Evolutionary conservation across 2,329 filamentous ascomycete genomes (phyloP).

Genomic region (Diaporthe caulivora): DNA sequence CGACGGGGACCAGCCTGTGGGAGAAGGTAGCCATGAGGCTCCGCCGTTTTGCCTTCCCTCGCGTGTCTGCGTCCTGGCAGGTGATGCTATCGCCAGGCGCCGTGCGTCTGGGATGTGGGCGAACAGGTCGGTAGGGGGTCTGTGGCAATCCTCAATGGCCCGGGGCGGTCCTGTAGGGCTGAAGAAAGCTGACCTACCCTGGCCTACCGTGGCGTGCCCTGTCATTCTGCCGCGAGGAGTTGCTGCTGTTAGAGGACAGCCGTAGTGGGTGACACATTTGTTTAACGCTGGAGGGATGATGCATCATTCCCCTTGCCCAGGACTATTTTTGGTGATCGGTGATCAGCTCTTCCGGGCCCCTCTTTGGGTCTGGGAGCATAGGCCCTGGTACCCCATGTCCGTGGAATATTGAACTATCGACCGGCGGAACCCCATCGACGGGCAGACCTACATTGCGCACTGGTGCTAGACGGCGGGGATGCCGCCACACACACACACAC

Average conservation of each 20-base stretch:
- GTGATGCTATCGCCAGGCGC: conserved; percentile 21
- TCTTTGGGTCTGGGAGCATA: conserved; percentile 20
- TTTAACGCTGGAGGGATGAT: conserved; percentile 15
- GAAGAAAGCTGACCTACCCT: conserved; percentile 14
- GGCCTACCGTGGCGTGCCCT: not conserved
- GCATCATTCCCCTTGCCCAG: conserved; percentile 18
- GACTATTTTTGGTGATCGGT: conserved; percentile 29
- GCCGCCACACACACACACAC: conserved; percentile 9
- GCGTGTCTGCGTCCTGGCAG: not conserved
- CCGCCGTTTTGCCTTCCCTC: not conserved
- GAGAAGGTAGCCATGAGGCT: not conserved
- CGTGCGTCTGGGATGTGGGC: not conserved
- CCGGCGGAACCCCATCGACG: conserved; percentile 35
- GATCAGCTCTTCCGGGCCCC: conserved; percentile 31
- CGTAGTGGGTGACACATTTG: conserved; percentile 10
- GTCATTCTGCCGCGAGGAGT: not conserved
- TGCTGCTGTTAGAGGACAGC: not conserved
- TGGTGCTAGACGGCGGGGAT: conserved; percentile 30
- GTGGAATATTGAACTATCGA: conserved; percentile 24
- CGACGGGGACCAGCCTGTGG: conserved; percentile 13
- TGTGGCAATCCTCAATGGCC: conserved; percentile 2
- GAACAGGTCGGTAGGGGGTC: conserved; percentile 15
- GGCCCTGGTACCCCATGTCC: not conserved
- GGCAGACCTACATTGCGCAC: conserved; percentile 38
- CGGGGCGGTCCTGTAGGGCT: conserved; percentile 7